Evolutionary conservation across 2,329 filamentous ascomycete species (phyloP).

Genomic region (Atkinsonella texensis): DNA sequence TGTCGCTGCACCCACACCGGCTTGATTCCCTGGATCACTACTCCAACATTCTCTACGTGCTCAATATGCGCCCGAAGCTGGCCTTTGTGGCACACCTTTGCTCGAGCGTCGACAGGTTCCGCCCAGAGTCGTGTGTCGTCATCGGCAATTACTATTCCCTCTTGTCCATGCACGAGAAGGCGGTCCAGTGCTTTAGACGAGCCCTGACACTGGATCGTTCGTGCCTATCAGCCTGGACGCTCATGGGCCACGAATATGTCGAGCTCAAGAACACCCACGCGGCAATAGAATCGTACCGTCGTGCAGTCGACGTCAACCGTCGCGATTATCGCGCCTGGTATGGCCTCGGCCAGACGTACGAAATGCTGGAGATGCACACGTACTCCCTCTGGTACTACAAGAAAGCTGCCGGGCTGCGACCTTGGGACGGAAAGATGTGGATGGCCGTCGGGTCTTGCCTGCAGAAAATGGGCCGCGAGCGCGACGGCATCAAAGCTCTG

Average conservation of each 20-base stretch:
- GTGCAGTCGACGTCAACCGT: slow-evolving; percentile 89
- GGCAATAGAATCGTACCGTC: slow-evolving; percentile 90
- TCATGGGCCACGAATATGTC: slow-evolving; percentile 98
- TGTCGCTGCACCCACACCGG: slow-evolving; percentile 62
- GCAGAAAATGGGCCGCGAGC: slow-evolving; percentile 72
- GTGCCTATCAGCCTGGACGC: slow-evolving; percentile 90
- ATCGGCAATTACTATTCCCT: slow-evolving; percentile 96
- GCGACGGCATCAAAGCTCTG: slow-evolving; percentile 89
- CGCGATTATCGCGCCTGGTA: slow-evolving; percentile 98
- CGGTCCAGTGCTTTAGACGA: slow-evolving; percentile 92
- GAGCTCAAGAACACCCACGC: slow-evolving; percentile 98
- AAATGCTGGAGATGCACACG: slow-evolving; percentile 94
- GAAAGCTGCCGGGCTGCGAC: slow-evolving; percentile 81
- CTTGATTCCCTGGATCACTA: slow-evolving; percentile 91
- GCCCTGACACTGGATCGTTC: slow-evolving; percentile 81
- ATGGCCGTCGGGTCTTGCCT: slow-evolving; percentile 88
- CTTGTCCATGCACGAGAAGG: slow-evolving; percentile 91
- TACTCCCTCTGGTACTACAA: slow-evolving; percentile 98
- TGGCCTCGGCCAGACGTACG: slow-evolving; percentile 90
- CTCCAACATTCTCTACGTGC: slow-evolving; percentile 93
- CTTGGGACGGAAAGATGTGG: slow-evolving; percentile 98
- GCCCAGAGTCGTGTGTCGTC: slow-evolving; percentile 92
- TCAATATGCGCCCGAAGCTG: slow-evolving; percentile 76
- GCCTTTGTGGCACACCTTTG: slow-evolving; percentile 88
- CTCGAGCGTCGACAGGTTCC: slow-evolving; percentile 85